phyloP scores from a whole-genome alignment of 495 filamentous ascomycete genomes.

The Penicillium nucicola region DNA sequence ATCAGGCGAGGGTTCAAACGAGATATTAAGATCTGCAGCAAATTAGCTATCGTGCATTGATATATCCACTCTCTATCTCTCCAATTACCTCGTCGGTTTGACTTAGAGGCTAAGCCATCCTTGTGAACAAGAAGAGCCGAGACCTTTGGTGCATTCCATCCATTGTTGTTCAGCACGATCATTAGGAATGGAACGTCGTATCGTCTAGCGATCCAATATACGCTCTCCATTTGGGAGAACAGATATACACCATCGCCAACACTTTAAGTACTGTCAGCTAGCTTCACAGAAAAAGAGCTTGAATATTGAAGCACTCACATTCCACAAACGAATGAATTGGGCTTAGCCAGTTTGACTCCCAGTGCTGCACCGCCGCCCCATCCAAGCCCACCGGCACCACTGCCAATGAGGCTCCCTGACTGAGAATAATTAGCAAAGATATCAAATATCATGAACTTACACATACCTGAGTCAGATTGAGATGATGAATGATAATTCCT shows the following conservation, averaged over 20 bases:
- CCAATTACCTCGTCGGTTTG: constrained; percentile 14
- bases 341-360: constrained; percentile 73
- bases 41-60: neutral
- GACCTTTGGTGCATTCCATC: constrained; percentile 76
- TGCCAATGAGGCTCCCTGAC: constrained; percentile 18
- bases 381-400: constrained; percentile 86
- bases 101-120: constrained; percentile 43
- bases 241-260: constrained; percentile 87
- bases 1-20: constrained; percentile 74
- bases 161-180: constrained; percentile 79
- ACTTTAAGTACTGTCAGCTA: constrained; percentile 11
- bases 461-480: constrained; percentile 16
- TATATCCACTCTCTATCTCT: neutral
- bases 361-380: constrained; percentile 84
- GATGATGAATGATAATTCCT: constrained; percentile 65
- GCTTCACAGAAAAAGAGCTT: neutral
- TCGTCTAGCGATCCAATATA: constrained; percentile 83
- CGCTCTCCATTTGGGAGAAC: constrained; percentile 76
- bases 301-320: constrained; percentile 8
- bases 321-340: constrained; percentile 18
- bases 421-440: neutral
- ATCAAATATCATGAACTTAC: neutral
- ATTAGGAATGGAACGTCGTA: constrained; percentile 89
- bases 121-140: constrained; percentile 74
- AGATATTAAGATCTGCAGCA: constrained; percentile 65